phyloP scores from a whole-genome alignment of 352 stramenopile species.

The Globisporangium spinosum region DNA sequence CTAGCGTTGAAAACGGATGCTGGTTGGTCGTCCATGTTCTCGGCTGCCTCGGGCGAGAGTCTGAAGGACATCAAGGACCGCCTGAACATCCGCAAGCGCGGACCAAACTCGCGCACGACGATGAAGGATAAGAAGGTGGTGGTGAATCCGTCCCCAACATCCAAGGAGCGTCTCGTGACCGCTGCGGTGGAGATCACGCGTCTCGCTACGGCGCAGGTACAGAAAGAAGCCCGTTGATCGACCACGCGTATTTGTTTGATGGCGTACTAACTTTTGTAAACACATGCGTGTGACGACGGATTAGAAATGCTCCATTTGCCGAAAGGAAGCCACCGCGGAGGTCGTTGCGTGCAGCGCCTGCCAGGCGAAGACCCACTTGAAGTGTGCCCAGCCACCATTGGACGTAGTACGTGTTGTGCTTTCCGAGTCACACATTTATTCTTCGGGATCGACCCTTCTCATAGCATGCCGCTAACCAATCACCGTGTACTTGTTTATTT shows the following conservation, averaged over 20 bases:
- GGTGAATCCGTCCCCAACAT: constrained; percentile 22
- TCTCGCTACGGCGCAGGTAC: constrained; percentile 15
- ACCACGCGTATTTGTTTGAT: background rate
- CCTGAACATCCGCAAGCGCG: constrained; percentile 66
- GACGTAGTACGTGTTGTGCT: constrained; percentile 18
- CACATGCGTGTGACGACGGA: background rate
- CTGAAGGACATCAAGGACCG: constrained; percentile 80
- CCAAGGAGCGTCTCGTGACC: constrained; percentile 24
- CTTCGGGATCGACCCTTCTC: background rate
- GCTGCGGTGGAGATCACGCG: constrained; percentile 21
- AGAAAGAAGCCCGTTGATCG: background rate
- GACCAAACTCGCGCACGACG: constrained; percentile 49
- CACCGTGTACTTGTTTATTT: background rate
- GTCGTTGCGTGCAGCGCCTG: constrained; percentile 52
- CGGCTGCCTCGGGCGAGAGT: constrained; percentile 53
- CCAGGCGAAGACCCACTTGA: constrained; percentile 54
- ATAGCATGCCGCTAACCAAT: background rate
- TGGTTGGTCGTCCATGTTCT: constrained; percentile 81
- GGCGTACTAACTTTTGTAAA: background rate
- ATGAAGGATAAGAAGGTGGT: constrained; percentile 51
- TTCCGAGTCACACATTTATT: background rate
- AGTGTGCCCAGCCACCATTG: constrained; percentile 38
- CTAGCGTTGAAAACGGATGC: constrained; percentile 69
- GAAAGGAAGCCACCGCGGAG: constrained; percentile 42
- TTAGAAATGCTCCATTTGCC: constrained; percentile 40